Base-by-base conservation (phyloP, 352 stramenopile species). In the Globisporangium yorkense region DNA sequence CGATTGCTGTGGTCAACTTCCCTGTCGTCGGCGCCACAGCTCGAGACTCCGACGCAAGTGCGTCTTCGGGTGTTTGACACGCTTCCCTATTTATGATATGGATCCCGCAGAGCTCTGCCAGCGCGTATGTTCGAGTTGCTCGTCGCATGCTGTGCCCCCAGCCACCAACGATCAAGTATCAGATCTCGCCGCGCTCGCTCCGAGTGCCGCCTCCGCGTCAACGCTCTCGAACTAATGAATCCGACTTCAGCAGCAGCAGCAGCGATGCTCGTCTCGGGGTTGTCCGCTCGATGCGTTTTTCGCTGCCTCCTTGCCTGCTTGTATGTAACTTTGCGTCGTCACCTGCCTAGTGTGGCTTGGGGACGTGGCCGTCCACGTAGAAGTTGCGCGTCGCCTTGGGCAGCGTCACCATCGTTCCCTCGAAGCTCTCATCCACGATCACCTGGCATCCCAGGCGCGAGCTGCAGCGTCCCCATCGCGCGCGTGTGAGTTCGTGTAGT, bases 331-430 rank as follows among this genome's bases (percentile, higher is more conserved):
- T 45, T 37, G 48, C 16, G 27, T 18, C 20, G 27, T 27, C 24
- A 1, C 24, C 24, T 27, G 24, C 43, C 57, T 89, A 99, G 68
- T 99, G 96, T 7, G 96, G 96, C 65, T 98, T 96, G 6, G 96
- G 96, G 49, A 98, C 96, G 70, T 99, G 96, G 37, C 96, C 96
- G 75, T 99, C 97, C 18, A 99, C 97, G 80, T 99, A 99, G 67
- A 99, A 99, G 84, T 99, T 99, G 63, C 96, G 87, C 39, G 96
- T 99, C 39, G 96, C 96, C 51, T 91, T 83, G 10, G 97, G 97
- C 57, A 99, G 79, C 66, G 84, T 88, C 60, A 99, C 84, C 0
- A 68, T 89, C 24, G 81, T 88, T 54, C 81, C 78, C 54, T 90
- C 96, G 67, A 99, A 98, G 50, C 81, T 75, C 68, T 97, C 73